These are phyloP conservation scores for Acorus gramineus DNA, from an alignment of 106 monocot species.

Conservation along the genomic window DNA sequence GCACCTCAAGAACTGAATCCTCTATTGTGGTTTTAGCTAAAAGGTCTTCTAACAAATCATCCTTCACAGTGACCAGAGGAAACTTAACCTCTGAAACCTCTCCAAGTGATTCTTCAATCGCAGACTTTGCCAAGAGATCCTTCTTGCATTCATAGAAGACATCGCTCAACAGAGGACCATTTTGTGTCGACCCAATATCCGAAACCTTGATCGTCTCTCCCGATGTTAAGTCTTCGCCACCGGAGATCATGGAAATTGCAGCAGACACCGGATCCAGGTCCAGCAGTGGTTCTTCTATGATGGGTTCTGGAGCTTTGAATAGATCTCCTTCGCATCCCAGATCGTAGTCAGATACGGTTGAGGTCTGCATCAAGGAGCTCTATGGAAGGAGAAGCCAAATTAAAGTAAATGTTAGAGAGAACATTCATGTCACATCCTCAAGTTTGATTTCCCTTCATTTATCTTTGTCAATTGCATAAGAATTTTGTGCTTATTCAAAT, in stretches of 20 bases:
- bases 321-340: conserved; percentile 67
- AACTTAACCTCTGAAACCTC: too few relatives aligned
- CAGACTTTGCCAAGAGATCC: too few relatives aligned
- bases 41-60: background rate
- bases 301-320: conserved; percentile 66
- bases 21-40: too few relatives aligned
- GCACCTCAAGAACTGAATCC: too few relatives aligned
- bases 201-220: conserved; percentile 22
- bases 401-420: too few relatives aligned
- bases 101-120: too few relatives aligned
- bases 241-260: conserved; percentile 33
- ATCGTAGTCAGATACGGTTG: conserved; percentile 41
- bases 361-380: conserved; percentile 20
- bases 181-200: conserved; percentile 17
- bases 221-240: conserved; percentile 18
- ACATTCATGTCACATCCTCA: too few relatives aligned
- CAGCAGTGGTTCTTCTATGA: conserved; percentile 33
- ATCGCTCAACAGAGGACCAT: conserved; percentile 8
- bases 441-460: too few relatives aligned
- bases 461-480: too few relatives aligned
- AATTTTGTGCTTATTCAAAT: too few relatives aligned
- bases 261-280: conserved; percentile 25
- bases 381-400: background rate
- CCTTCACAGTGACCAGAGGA: background rate
- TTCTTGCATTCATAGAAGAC: too few relatives aligned